Evolutionary conservation across 768 basidiomycete species (phyloP).

Genomic region (Jaapia argillacea): DNA sequence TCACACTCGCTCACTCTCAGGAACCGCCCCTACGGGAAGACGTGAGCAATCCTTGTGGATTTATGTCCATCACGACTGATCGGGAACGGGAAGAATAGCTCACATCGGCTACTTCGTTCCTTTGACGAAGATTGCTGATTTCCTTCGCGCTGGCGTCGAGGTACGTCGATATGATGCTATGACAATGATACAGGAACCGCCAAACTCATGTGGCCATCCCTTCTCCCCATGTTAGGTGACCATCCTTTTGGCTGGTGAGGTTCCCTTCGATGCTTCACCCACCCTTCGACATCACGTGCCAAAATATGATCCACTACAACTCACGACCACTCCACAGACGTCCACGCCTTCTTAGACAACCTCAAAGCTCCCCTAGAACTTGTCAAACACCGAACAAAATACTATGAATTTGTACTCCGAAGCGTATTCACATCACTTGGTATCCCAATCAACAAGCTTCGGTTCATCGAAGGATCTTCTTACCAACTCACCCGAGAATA

Average conservation of each 20-base stretch:
- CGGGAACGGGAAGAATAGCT: slow-evolving; percentile 34
- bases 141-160: slow-evolving; percentile 86
- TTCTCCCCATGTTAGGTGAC: slow-evolving; percentile 68
- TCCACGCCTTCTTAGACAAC: slow-evolving; percentile 97
- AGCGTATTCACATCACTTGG: slow-evolving; percentile 84
- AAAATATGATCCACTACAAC: slow-evolving; percentile 1
- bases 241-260: slow-evolving; percentile 65
- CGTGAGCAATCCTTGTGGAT: slow-evolving; percentile 53
- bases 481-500: slow-evolving; percentile 91
- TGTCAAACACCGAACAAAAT: slow-evolving; percentile 78
- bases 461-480: slow-evolving; percentile 82
- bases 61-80: background rate
- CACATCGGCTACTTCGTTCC: slow-evolving; percentile 98
- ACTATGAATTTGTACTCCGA: slow-evolving; percentile 77
- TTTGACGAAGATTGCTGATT: slow-evolving; percentile 92
- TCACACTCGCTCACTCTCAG: too few species aligned
- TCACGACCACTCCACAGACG: slow-evolving; percentile 37
- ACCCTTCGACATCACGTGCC: background rate
- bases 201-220: too few species aligned
- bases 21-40: slow-evolving; percentile 87
- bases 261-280: background rate
- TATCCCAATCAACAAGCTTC: slow-evolving; percentile 78
- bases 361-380: slow-evolving; percentile 92
- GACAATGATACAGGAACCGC: too few species aligned
- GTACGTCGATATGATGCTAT: slow-evolving; percentile 33